Conservation (phyloP, 1,139 yeast species). For the Lizanozyma gosingica region DNA sequence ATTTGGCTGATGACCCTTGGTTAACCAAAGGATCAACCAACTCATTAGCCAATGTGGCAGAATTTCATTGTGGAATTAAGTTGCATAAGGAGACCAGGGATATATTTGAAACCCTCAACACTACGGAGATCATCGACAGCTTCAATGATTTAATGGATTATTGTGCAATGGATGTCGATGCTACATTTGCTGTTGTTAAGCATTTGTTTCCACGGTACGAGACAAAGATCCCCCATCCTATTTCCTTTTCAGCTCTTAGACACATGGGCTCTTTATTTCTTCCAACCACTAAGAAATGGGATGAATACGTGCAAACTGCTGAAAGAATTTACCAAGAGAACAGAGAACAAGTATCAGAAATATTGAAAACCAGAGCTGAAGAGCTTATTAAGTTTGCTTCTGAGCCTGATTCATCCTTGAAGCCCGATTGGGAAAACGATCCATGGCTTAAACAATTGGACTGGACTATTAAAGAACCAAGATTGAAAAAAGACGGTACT, state of each 20-base stretch:
- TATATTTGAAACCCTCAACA: conserved; percentile 47
- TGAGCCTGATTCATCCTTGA: conserved; percentile 18
- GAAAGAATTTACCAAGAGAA: conserved; percentile 60
- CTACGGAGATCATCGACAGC: conserved; percentile 44
- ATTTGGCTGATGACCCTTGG: conserved; percentile 63
- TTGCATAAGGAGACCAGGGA: conserved; percentile 64
- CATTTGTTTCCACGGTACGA: conserved; percentile 64
- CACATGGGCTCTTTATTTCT: conserved; percentile 69
- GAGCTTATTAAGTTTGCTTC: conserved; percentile 38
- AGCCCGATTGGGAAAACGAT: conserved; percentile 37
- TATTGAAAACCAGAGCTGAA: conserved; percentile 52
- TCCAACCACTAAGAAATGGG: conserved; percentile 76
- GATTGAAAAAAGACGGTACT: conserved; percentile 62
- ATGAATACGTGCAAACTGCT: conserved; percentile 55
- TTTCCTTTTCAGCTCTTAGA: conserved; percentile 81
- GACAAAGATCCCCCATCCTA: conserved; percentile 81
- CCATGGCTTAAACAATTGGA: conserved; percentile 90
- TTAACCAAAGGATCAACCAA: conserved; percentile 66
- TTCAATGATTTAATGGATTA: conserved; percentile 60
- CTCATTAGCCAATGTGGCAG: conserved; percentile 73
- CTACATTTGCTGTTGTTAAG: conserved; percentile 63
- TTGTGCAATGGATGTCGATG: conserved; percentile 78
- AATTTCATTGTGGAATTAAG: conserved; percentile 66
- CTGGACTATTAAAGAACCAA: conserved; percentile 64
- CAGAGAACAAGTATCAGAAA: conserved; percentile 46